phyloP scores from a whole-genome alignment of 768 basidiomycete species.

The Tremella mesenterica region DNA sequence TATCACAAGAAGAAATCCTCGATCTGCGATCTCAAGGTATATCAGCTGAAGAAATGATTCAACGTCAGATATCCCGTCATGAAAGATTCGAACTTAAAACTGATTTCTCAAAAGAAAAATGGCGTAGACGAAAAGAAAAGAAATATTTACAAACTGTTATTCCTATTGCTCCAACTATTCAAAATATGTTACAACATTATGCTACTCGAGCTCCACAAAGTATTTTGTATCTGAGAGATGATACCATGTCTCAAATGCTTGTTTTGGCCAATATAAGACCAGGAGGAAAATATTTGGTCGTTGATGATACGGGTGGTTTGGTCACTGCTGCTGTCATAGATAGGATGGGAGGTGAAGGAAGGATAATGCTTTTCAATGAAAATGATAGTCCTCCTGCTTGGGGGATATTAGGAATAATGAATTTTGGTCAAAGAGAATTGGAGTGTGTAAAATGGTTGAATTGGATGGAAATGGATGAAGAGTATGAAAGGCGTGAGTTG shows the following conservation, averaged over 20 bases:
- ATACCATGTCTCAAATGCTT: constrained; percentile 81
- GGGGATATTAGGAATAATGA: constrained; percentile 73
- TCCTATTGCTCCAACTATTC: constrained; percentile 75
- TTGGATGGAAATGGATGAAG: constrained; percentile 80
- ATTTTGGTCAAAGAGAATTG: constrained; percentile 58
- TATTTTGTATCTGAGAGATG: constrained; percentile 73
- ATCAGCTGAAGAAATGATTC: constrained; percentile 87
- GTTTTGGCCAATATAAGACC: constrained; percentile 73
- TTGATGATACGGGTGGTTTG: constrained; percentile 86
- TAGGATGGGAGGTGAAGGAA: constrained; percentile 75
- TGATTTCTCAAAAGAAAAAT: constrained; percentile 98
- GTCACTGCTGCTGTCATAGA: constrained; percentile 77
- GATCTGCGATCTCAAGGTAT: constrained; percentile 70
- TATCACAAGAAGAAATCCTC: constrained; percentile 80
- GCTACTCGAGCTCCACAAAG: constrained; percentile 64
- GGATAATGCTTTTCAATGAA: constrained; percentile 73
- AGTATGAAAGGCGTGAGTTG: constrained; percentile 50
- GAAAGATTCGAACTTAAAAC: constrained; percentile 88
- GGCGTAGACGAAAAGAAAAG: constrained; percentile 89
- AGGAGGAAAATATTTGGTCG: constrained; percentile 75
- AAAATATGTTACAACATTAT: constrained; percentile 84
- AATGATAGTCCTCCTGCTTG: constrained; percentile 89
- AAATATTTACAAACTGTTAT: constrained; percentile 86
- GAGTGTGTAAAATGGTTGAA: constrained; percentile 55
- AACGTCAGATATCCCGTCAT: constrained; percentile 85